Conservation (phyloP, 768 basidiomycete species). For the Astraeus odoratus region DNA sequence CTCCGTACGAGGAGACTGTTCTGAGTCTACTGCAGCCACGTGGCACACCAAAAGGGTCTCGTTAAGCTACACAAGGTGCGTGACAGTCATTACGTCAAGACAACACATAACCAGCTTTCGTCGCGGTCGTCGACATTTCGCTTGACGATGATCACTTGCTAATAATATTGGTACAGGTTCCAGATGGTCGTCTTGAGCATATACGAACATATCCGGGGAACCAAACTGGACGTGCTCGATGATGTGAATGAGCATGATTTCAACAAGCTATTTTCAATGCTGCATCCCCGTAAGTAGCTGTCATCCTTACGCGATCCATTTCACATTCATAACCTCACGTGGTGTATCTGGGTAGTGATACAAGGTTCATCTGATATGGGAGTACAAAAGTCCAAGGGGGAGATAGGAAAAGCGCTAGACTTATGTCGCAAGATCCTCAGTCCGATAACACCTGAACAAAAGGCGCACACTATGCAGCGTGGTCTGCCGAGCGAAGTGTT, state of each 20-base stretch:
- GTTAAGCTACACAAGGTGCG: constrained; percentile 42
- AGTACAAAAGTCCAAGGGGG: constrained; percentile 57
- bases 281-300: constrained; percentile 33
- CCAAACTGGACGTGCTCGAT: constrained; percentile 30
- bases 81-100: too few relatives aligned
- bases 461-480: constrained; percentile 14
- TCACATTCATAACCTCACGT: neutral
- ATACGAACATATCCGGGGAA: constrained; percentile 38
- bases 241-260: constrained; percentile 39
- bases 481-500: constrained; percentile 19
- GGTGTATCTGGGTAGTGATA: constrained; percentile 44
- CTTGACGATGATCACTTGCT: too few relatives aligned
- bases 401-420: constrained; percentile 72
- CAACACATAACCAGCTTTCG: too few relatives aligned
- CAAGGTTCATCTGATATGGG: constrained; percentile 79
- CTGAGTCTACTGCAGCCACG: constrained; percentile 32
- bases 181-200: constrained; percentile 33
- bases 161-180: constrained; percentile 18
- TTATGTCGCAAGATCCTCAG: constrained; percentile 71
- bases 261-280: constrained; percentile 34
- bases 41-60: constrained; percentile 40
- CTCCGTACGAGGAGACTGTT: constrained; percentile 38
- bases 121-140: too few relatives aligned
- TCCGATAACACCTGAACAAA: constrained; percentile 52
- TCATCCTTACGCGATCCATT: too few relatives aligned